Conservation (phyloP, 208 protist species). For the Leishmania guyanensis region DNA sequence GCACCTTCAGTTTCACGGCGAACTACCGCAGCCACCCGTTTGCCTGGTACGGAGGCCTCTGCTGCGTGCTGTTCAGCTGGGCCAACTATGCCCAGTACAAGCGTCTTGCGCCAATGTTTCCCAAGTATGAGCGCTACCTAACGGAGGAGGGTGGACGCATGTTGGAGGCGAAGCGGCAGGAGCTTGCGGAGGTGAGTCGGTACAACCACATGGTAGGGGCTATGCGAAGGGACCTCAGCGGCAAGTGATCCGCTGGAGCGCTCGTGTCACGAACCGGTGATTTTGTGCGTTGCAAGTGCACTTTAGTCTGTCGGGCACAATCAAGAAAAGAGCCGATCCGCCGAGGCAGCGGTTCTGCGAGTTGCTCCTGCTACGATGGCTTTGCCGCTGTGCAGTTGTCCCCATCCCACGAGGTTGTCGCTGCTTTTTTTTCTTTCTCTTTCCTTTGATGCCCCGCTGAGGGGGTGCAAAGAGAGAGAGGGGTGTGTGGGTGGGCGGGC, state of each 20-base stretch:
- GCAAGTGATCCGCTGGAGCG: slow-evolving; percentile 8
- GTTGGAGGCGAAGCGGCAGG: slow-evolving; percentile 77
- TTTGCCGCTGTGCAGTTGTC: background rate
- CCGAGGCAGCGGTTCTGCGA: background rate
- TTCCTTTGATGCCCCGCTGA: background rate
- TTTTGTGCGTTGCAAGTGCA: background rate
- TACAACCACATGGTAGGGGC: slow-evolving; percentile 81
- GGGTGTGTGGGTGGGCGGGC: background rate
- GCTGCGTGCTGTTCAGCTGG: slow-evolving; percentile 50
- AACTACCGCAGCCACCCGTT: slow-evolving; percentile 62
- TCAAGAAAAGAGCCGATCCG: background rate
- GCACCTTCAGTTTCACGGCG: slow-evolving; percentile 61
- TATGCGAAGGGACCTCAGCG: slow-evolving; percentile 67
- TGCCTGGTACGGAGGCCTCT: slow-evolving; percentile 58
- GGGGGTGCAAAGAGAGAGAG: background rate
- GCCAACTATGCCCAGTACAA: slow-evolving; percentile 81
- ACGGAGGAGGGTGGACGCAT: slow-evolving; percentile 64
- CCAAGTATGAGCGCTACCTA: slow-evolving; percentile 61
- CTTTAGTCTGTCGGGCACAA: background rate
- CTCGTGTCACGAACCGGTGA: background rate
- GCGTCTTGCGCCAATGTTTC: slow-evolving; percentile 69
- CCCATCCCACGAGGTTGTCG: background rate
- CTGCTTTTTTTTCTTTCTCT: background rate
- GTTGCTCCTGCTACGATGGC: background rate
- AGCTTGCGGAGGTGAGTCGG: slow-evolving; percentile 69